Base-by-base conservation (phyloP, 768 basidiomycete genomes). In the Termitomyces sp. region DNA sequence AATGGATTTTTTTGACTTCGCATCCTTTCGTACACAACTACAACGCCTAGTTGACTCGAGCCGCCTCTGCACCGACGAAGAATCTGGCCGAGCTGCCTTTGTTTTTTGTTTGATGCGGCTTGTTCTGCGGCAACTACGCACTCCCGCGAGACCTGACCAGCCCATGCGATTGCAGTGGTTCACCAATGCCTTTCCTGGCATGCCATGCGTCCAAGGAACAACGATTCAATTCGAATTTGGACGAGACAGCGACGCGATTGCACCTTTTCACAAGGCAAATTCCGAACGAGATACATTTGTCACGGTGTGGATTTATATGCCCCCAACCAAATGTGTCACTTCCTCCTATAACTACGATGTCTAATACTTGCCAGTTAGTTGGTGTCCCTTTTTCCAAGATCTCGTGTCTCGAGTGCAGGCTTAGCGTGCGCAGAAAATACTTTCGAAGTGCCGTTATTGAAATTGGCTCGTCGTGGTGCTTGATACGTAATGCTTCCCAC, bases 221-320 rank as follows among this genome's bases (percentile, higher is more conserved):
- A 30, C 61, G 8, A 75, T 77, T 1, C 85, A 84, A 62, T 71
- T 78, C 53, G 78, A 78, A 49, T 70, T 74, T 53, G 75, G 73
- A 5, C 68, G 72, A 19, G 68, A 70, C 37, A 72, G 68, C 71
- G 75, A 57, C 75, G 75, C 33, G 11, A 35, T 17, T 80, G 76
- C 60, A 74, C 78, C 54, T 71, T 87, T n/a, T 75, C 78, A 26
- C 72, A 85, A 51, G 75, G 79, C 63, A 85, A 87, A 65, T 88
- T 86, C 65, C 73, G 71, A 5, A 75, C 80, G 2, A 71, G 68
- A 11, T 68, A 82, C 8, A 86, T 81, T 67, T 87, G 87, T 66
- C 81, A 83, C 9, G 57, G 71, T 75, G 6, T 62, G 64, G 1
- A 55, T 69, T 3, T 57, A 69, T 75, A 8, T 87, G 86, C 60